Evolutionary conservation across 2,329 filamentous ascomycete genomes (phyloP).

Genomic region (Sporothrix pseudoabietina): DNA sequence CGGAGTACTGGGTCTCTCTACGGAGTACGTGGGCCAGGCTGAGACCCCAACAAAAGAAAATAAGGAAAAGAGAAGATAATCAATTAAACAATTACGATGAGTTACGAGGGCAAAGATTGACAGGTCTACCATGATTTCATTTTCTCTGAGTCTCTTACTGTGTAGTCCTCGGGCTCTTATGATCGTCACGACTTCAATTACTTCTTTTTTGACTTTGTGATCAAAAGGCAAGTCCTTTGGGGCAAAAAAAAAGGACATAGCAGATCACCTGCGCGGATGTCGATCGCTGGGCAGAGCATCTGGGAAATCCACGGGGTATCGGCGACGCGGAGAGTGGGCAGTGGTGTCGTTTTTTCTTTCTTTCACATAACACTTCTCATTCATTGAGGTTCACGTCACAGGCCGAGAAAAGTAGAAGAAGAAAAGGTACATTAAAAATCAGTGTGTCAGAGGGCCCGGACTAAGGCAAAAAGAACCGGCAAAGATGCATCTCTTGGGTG

Average conservation of each 20-base stretch:
- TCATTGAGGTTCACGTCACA: background rate
- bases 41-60: background rate
- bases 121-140: background rate
- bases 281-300: conserved; percentile 12
- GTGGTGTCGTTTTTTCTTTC: background rate
- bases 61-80: background rate
- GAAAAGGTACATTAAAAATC: background rate
- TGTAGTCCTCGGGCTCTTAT: background rate
- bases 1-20: background rate
- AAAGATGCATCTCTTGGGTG: background rate
- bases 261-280: conserved; percentile 1
- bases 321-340: background rate
- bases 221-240: background rate
- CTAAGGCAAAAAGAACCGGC: background rate
- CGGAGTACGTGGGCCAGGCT: background rate
- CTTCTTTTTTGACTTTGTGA: background rate
- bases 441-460: conserved; percentile 9
- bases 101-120: background rate
- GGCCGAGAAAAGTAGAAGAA: background rate
- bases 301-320: conserved; percentile 1
- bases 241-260: background rate
- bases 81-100: background rate
- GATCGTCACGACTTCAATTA: background rate
- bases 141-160: background rate
- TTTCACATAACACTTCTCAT: background rate